A percentile compares a stretch with the other conserved stretches of the same genome.
phyloP scores from a whole-genome alignment of 169 alveolate genomes.

The Cryptosporidium felis region DNA sequence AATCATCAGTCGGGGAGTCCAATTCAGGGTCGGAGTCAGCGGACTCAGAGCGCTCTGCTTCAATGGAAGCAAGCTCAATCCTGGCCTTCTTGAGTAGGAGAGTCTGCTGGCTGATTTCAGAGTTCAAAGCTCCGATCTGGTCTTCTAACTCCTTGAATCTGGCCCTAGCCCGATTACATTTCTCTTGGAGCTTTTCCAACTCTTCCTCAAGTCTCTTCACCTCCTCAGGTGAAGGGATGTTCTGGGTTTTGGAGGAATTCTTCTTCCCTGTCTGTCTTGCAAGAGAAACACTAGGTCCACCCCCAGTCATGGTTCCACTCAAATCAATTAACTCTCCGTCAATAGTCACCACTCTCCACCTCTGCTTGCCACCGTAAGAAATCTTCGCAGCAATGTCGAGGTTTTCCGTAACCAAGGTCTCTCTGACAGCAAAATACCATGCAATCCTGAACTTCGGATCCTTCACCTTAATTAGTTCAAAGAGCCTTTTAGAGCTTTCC shows the following conservation, averaged over 20 bases:
- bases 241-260: slow-evolving; percentile 18
- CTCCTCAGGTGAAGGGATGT: slow-evolving; percentile 18
- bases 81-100: slow-evolving; percentile 10
- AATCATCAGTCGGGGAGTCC: neutral
- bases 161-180: neutral
- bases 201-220: slow-evolving; percentile 16
- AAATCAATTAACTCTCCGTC: slow-evolving; percentile 92
- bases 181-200: neutral
- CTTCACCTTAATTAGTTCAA: slow-evolving; percentile 85
- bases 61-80: slow-evolving; percentile 21
- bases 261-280: slow-evolving; percentile 26
- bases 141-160: slow-evolving; percentile 33
- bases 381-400: slow-evolving; percentile 88
- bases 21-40: neutral
- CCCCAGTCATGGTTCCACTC: slow-evolving; percentile 94
- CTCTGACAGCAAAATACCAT: slow-evolving; percentile 88
- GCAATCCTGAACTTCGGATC: slow-evolving; percentile 81
- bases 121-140: neutral
- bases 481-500: slow-evolving; percentile 80
- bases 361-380: slow-evolving; percentile 80
- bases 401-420: slow-evolving; percentile 88
- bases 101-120: slow-evolving; percentile 6
- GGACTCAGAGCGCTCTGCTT: neutral
- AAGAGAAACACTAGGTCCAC: slow-evolving; percentile 74
- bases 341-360: slow-evolving; percentile 90